Base-by-base conservation (phyloP, 441 rosid genomes). In the Viola pubescens region DNA sequence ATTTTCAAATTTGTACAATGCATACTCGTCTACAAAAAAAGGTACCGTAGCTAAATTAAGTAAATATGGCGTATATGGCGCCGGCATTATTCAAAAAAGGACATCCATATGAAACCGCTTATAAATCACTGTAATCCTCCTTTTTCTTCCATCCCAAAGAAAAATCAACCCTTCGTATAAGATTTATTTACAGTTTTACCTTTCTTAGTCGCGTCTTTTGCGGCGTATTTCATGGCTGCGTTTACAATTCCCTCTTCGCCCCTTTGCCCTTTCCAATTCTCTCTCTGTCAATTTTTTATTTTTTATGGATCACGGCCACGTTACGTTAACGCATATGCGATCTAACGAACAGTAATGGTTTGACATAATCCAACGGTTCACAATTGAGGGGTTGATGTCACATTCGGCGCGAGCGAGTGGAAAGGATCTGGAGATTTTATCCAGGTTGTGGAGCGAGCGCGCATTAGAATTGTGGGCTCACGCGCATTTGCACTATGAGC, bases 201-300 rank as follows among this genome's bases (percentile, higher is more conserved):
- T 52, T 49, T 11, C 58, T 44, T 65, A 46, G 52, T 62, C 68
- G 66, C 74, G 74, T 65, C 54, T 56, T 71, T 71, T 50, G 48
- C 53, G 74, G 68, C 67, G 0, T 14, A 13, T 68, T 62, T 54
- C 59, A 58, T 65, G 59, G 37, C 54, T 47, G 49, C 47, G 46
- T 37, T 7, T 9, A 9, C 49, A 46, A 3, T 7, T 7, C 49
- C 49, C 49, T 43, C n/a, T 46, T 46, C 49, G n/a, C 49, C 2
- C n/a, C 46, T 9, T 9, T 42, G 46, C 10, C 10, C 10, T 43
- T 43, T 9, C 46, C 7, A 46, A 4, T 6, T 46, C 4, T 8
- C n/a, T 9, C 48, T 8, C 48, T 46, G 0, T 19, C 26, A 19
- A 19, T 19, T 19, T 19, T 19, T 19, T 19, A 19, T 19, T 19